These are phyloP conservation scores for Ceratocystis huliohia DNA, from an alignment of 2,329 filamentous ascomycete species.

Conservation along the genomic window DNA sequence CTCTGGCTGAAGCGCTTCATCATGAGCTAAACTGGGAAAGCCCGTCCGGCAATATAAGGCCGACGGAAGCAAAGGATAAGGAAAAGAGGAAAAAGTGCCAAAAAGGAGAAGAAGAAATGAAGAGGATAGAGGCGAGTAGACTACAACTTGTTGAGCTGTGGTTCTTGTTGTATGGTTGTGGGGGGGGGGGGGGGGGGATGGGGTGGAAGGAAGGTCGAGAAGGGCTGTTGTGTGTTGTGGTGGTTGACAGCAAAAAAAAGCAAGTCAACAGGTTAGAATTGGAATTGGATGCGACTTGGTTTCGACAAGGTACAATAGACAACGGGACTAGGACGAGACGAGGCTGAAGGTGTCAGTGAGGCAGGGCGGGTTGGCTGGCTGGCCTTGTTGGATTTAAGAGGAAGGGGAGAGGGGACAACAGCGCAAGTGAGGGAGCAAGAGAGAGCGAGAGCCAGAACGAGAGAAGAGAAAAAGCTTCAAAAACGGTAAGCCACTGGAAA, in stretches of 20 bases:
- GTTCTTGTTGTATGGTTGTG: neutral
- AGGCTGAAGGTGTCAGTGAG: constrained; percentile 15
- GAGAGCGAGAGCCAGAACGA: neutral
- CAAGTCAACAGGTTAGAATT: neutral
- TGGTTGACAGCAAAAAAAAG: neutral
- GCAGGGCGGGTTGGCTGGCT: constrained; percentile 2
- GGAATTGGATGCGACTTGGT: constrained; percentile 10
- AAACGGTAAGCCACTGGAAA: too few species aligned
- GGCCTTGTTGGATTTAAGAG: constrained; percentile 4
- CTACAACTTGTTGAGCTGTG: constrained; percentile 3
- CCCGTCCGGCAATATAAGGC: constrained; percentile 20
- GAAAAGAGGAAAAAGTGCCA: constrained; percentile 4
- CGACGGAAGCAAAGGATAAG: constrained; percentile 17
- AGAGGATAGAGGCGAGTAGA: constrained; percentile 4
- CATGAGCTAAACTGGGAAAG: constrained; percentile 34
- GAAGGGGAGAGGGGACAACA: neutral
- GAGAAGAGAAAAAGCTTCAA: neutral
- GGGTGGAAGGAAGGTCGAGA: neutral
- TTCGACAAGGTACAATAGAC: constrained; percentile 2
- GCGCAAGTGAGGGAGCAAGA: neutral
- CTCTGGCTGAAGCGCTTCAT: constrained; percentile 98
- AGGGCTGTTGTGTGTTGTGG: neutral
- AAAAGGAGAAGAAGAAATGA: constrained; percentile 15
- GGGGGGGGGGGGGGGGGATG: too few species aligned
- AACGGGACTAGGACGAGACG: neutral